Evolutionary conservation across 768 basidiomycete genomes (phyloP), one percentile per base, ranked within the genome.

Genomic region (Phylloporus sp.): DNA sequence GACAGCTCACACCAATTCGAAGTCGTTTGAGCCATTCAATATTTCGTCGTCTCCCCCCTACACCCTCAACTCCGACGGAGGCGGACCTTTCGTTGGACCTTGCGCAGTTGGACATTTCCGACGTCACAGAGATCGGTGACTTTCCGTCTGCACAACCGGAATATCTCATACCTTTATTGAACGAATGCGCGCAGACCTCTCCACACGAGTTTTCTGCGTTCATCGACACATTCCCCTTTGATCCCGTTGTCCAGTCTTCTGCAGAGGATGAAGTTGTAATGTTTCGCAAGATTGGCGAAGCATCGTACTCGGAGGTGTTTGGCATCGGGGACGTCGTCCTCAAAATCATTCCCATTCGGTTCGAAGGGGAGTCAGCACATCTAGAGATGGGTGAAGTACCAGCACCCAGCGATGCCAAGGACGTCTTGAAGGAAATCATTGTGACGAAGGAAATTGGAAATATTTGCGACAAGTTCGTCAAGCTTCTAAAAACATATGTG

Each of bases 261-360:
- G 52, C 55, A 24, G 54, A 58, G 28, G 57, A 49, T 55, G 67
- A 55, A 55, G 54, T 68, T 50, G 49, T 65, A 20, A 65, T 46
- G 6, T 91, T 92, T 66, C 73, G 69, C 54, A 99, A 99, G 67
- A 83, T 97, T 37, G 95, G 95, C 33, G 96, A 99, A 69, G 96
- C 96, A 7, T 90, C 88, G 39, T 99, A 87, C 66, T 95, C 91
- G 0, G 96, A 99, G 61, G 96, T 99, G 23, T 99, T 90, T 64
- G 86, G 86, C 8, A 84, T 93, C 41, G 86, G 86, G 3, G 80
- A 87, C 54, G 80, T 94, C 27, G 92, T 94, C n/a, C 74, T 94
- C 53, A 95, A 94, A 70, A 76, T 96, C 36, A 82, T 94, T 29
- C 92, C 91, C 6, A 66, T 93, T 29, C 73, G 80, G 40, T 72